Base-by-base conservation (phyloP, 1,284 basidiomycete genomes). In the Ceratobasidium sp. region DNA sequence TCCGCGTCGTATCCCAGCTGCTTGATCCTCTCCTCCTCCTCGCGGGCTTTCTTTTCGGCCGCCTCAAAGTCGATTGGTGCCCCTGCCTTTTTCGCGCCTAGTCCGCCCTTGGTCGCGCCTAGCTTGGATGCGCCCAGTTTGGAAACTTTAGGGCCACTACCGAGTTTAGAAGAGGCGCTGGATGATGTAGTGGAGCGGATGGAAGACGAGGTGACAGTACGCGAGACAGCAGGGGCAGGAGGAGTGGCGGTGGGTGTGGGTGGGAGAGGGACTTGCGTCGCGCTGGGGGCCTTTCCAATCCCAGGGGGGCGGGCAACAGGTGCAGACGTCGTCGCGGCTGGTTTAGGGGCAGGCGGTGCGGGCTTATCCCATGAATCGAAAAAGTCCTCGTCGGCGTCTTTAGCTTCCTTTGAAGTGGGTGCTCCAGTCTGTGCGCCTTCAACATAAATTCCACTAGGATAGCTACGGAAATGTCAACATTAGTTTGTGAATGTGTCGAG, bases 301-400 rank as follows among this genome's bases (percentile, higher is more conserved):
- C 85, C 80, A 3, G 88, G 85, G 7, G 87, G 88, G 8, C 85
- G 83, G 8, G 82, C 75, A 20, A 85, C 81, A 8, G 85, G 84
- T 22, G 85, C 79, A 5, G 86, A 77, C 1, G 83, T 75, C 10
- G 77, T 52, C 5, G 75, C 80, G 2, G 85, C 73, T 72, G 77
- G 72, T 55, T 86, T 88, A n/a, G 78, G 72, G 29, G 73, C 73
- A 5, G 85, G 84, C 0, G 75, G 53, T 0, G 75, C 79, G 1
- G 92, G 89, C 77, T 96, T 95, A 73, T 96, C 94, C 94, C 96
- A 98, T 35, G 92, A 91, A 65, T 93, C 89, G 81, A 98, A 98
- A 79, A 98, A 99, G 79, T 98, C 96, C 58, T 94, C 93, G 15
- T 92, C 91, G 1, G 84, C 87, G 10, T 80, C 82, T 49, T 83